Evolutionary conservation across 140 eudicot species (phyloP).

Genomic region (Oenanthe javanica): DNA sequence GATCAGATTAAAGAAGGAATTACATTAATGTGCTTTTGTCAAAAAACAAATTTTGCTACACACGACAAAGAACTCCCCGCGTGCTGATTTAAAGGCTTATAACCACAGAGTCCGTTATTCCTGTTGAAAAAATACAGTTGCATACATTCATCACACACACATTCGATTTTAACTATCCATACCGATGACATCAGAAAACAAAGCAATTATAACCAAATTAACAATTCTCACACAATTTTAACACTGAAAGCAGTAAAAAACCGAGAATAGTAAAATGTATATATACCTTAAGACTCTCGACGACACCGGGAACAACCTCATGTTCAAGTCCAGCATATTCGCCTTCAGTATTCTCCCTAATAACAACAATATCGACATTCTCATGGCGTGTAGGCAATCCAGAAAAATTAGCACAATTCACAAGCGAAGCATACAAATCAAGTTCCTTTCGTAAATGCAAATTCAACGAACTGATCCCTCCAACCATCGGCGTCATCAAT

Average conservation of each 20-base stretch:
- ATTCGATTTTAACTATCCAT: too few species aligned
- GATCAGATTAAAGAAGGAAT: too few species aligned
- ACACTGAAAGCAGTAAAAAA: neutral
- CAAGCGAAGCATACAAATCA: conserved; percentile 74
- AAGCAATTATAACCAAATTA: too few species aligned
- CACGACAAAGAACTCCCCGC: too few species aligned
- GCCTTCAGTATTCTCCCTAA: conserved; percentile 95
- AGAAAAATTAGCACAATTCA: conserved; percentile 59
- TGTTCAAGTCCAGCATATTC: conserved; percentile 93
- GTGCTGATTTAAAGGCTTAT: too few species aligned
- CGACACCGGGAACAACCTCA: conserved; percentile 95
- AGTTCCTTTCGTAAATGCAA: conserved; percentile 52
- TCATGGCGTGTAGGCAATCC: conserved; percentile 80
- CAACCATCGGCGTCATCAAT: conserved; percentile 68
- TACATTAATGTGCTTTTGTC: neutral
- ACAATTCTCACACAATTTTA: too few species aligned
- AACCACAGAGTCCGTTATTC: too few species aligned
- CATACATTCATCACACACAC: too few species aligned
- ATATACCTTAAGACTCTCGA: conserved; percentile 81
- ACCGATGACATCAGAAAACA: too few species aligned
- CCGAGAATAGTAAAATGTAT: neutral
- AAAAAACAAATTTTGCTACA: too few species aligned
- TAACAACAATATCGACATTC: conserved; percentile 79
- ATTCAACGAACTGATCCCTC: conserved; percentile 72
- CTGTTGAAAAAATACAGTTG: too few species aligned